Evolutionary conservation across 2,329 filamentous ascomycete species (phyloP).

Genomic region (Botrytis paeoniae): DNA sequence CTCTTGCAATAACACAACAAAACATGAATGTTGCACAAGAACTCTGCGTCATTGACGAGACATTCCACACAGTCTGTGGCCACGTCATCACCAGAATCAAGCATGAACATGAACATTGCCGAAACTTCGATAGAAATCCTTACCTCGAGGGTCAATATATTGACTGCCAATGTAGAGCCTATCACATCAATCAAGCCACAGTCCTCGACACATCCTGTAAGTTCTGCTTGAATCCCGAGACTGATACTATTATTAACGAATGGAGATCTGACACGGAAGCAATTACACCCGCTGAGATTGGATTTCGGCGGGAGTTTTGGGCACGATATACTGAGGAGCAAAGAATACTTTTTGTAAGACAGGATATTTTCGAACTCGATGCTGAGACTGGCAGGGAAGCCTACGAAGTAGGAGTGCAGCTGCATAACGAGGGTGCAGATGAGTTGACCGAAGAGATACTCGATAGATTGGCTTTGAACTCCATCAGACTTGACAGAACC

Average conservation of each 20-base stretch:
- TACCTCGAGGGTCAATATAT: neutral
- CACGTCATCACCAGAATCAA: neutral
- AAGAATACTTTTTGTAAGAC: neutral
- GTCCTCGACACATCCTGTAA: neutral
- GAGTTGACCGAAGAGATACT: neutral
- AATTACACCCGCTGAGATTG: neutral
- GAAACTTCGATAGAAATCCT: neutral
- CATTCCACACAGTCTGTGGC: neutral
- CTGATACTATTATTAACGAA: too few relatives aligned
- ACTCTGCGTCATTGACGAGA: neutral
- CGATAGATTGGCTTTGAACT: neutral
- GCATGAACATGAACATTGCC: neutral
- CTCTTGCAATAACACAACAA: too few relatives aligned
- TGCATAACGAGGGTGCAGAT: neutral
- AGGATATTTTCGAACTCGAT: neutral
- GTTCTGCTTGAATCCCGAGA: neutral
- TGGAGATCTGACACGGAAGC: neutral
- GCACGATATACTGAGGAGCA: neutral
- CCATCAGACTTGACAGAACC: neutral
- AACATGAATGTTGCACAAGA: neutral
- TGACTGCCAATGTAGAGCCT: neutral
- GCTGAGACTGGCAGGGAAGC: neutral
- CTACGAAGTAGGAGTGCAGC: neutral
- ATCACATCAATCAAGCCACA: neutral
- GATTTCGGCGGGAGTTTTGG: neutral